These are phyloP conservation scores for Fomitopsis betulina DNA, from an alignment of 1,284 basidiomycete genomes.

Conservation along the genomic window DNA sequence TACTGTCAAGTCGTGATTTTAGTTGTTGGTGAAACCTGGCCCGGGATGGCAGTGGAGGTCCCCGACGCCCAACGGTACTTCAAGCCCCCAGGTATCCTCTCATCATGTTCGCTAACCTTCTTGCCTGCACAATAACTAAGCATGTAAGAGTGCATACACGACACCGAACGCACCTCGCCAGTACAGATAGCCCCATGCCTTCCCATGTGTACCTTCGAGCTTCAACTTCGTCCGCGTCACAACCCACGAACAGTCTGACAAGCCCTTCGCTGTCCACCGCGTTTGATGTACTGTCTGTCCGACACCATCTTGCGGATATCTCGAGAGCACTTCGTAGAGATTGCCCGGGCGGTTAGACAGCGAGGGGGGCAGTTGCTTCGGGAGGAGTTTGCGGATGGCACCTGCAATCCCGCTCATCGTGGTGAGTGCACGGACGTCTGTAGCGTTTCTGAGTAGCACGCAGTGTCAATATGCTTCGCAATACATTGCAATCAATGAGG, in stretches of 20 bases:
- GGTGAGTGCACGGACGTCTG: not conserved
- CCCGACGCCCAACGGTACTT: conserved; percentile 61
- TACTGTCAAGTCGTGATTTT: not conserved
- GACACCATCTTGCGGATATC: conserved; percentile 60
- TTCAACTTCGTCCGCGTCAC: conserved; percentile 68
- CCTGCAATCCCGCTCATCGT: conserved; percentile 27
- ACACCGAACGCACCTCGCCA: conserved; percentile 63
- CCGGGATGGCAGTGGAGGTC: conserved; percentile 30
- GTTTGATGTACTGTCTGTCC: conserved; percentile 65
- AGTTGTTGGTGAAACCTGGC: not conserved
- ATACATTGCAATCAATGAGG: too few species aligned
- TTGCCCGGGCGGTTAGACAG: conserved; percentile 51
- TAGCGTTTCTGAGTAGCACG: too few species aligned
- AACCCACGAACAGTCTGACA: conserved; percentile 65
- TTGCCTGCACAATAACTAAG: conserved; percentile 35
- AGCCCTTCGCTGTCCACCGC: conserved; percentile 68
- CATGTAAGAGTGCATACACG: not conserved
- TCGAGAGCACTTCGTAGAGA: conserved; percentile 67
- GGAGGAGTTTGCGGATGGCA: conserved; percentile 51
- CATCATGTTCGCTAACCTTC: conserved; percentile 41
- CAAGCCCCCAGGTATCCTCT: conserved; percentile 51
- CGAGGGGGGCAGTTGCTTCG: conserved; percentile 49
- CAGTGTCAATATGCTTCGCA: too few species aligned
- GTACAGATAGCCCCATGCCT: conserved; percentile 70
- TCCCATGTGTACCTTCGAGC: conserved; percentile 66